A percentile compares a stretch with the other conserved stretches of the same genome.
phyloP scores from a whole-genome alignment of 75 land plant genomes.

The Adiantum capillusveneris region DNA sequence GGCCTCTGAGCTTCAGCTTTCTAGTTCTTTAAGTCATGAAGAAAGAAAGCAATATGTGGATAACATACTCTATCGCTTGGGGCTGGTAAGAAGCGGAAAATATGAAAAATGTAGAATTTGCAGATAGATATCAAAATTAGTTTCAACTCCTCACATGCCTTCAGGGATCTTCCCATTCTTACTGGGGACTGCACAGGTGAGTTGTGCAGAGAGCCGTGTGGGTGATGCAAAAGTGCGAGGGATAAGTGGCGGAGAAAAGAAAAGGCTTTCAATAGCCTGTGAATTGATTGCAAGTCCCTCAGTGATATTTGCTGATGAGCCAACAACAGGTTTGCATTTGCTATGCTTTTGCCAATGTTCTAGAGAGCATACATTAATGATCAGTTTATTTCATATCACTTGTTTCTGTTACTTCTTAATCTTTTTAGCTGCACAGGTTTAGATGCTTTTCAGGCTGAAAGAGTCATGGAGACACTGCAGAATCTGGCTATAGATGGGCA shows the following conservation, averaged over 20 bases:
- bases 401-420: no score
- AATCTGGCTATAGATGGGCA: constrained; percentile 95
- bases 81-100: constrained; percentile 49
- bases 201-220: constrained; percentile 77
- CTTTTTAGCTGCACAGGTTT: constrained; percentile 42
- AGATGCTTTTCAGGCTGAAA: constrained; percentile 99
- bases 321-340: constrained; percentile 66
- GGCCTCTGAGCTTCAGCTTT: constrained; percentile 92
- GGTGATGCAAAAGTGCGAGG: constrained; percentile 98
- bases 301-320: constrained; percentile 97
- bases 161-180: background rate
- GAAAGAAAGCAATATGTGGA: constrained; percentile 70
- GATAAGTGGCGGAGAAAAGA: constrained; percentile 98
- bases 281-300: constrained; percentile 99
- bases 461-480: constrained; percentile 90
- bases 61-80: constrained; percentile 64
- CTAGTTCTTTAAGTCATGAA: constrained; percentile 35
- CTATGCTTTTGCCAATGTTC: no score
- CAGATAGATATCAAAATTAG: background rate
- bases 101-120: background rate
- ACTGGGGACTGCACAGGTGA: constrained; percentile 38
- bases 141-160: no score
- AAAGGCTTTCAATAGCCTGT: constrained; percentile 88
- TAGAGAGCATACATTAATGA: no score
- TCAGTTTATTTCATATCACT: no score